Evolutionary conservation across 495 filamentous ascomycete genomes (phyloP), one percentile per base, ranked within the genome.

Genomic region (Elaphomyces granulatus): DNA sequence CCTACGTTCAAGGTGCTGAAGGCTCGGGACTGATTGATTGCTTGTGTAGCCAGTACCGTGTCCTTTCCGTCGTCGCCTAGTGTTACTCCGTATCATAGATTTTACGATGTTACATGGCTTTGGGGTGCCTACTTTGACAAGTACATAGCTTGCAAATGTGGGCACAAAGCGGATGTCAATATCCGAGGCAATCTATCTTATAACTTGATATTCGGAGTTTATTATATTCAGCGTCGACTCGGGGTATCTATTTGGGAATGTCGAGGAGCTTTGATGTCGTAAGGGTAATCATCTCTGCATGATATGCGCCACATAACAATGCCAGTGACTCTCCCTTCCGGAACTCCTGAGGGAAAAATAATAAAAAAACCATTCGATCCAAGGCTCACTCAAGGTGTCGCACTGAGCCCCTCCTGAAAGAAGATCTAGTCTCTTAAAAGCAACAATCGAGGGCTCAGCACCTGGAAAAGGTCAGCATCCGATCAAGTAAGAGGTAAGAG

Each of bases 161-260:
- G n/a, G n/a, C n/a, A n/a, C n/a, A n/a, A n/a, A n/a, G n/a, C n/a
- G n/a, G n/a, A n/a, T n/a, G n/a, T n/a, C n/a, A n/a, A n/a, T n/a
- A n/a, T n/a, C n/a, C n/a, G n/a, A n/a, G n/a, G n/a, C n/a, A n/a
- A n/a, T n/a, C n/a, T n/a, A n/a, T n/a, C n/a, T n/a, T n/a, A n/a
- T n/a, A n/a, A n/a, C n/a, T n/a, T n/a, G n/a, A n/a, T n/a, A n/a
- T n/a, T n/a, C 15, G 56, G 58, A 59, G 55, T 55, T 57, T 56
- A 54, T 53, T 61, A 62, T 55, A 65, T 50, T 61, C 54, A 68
- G 63, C 65, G 55, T 67, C 65, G 59, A 68, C 63, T 68, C 63
- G 63, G 65, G 62, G 63, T 66, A 64, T 67, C 64, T 61, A 61
- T 59, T 26, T 64, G 54, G 36, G 47, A 58, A 63, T 61, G 57